Evolutionary conservation across 2,329 filamentous ascomycete genomes (phyloP).

Genomic region (Colletotrichum destructivum): DNA sequence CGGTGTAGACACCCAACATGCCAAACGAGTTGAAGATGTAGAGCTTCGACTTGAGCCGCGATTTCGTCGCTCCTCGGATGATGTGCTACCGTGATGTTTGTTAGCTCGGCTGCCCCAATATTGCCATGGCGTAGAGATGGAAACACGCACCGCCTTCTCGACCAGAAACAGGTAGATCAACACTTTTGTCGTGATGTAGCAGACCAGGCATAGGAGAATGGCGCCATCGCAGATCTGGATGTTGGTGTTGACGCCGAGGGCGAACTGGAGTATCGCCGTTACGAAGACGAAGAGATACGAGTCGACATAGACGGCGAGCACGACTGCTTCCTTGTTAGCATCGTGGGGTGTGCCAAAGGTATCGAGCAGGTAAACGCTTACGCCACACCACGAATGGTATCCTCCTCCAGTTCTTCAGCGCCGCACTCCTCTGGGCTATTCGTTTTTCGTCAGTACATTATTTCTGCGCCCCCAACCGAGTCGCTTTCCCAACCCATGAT

Average conservation of each 20-base stretch:
- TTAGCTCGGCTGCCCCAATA: neutral
- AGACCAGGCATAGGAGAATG: slow-evolving; percentile 73
- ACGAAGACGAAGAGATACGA: slow-evolving; percentile 73
- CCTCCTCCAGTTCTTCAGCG: slow-evolving; percentile 57
- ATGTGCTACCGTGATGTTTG: slow-evolving; percentile 63
- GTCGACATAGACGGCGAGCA: slow-evolving; percentile 72
- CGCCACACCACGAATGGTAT: slow-evolving; percentile 61
- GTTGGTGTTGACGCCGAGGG: slow-evolving; percentile 69
- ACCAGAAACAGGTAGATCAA: slow-evolving; percentile 77
- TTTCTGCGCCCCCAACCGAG: neutral
- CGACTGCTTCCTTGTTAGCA: slow-evolving; percentile 58
- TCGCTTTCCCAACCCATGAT: neutral
- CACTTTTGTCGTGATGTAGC: slow-evolving; percentile 76
- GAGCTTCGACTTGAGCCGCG: slow-evolving; percentile 68
- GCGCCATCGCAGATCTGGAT: slow-evolving; percentile 68
- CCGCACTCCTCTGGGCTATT: slow-evolving; percentile 55
- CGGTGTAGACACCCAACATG: slow-evolving; percentile 63
- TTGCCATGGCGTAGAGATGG: no score
- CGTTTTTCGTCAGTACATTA: slow-evolving; percentile 31
- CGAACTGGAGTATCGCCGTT: slow-evolving; percentile 70
- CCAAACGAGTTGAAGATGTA: slow-evolving; percentile 75
- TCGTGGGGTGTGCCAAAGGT: neutral
- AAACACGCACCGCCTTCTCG: slow-evolving; percentile 69
- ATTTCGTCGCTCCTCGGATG: slow-evolving; percentile 66
- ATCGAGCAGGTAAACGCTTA: slow-evolving; percentile 46